Evolutionary conservation across 768 basidiomycete genomes (phyloP), one percentile per base, ranked within the genome.

Genomic region (Pleurotus eryngii): DNA sequence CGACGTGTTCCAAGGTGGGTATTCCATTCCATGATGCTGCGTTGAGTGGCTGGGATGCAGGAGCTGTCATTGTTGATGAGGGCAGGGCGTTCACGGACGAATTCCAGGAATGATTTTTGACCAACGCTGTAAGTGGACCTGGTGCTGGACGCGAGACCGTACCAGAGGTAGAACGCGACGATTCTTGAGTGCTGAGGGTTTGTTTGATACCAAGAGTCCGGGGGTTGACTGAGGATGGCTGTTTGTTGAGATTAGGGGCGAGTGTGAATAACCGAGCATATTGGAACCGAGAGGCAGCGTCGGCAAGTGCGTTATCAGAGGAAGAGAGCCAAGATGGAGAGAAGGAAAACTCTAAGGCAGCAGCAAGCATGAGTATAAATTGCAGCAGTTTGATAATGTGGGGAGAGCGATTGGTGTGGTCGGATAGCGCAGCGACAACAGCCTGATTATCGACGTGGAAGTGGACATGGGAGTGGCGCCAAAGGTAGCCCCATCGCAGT

Each of bases 361-460:
- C 57, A 37, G 66, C 59, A 5, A 67, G 51, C 58, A 63, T 59
- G 14, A 51, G 55, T 15, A 68, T 57, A 15, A 48, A 35, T 30
- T 51, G 58, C 2, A 65, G 17, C 7, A 68, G 37, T 1, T 49
- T 9, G 59, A 64, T 64, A 1, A 63, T 57, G 1, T 46, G 57
- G 14, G 22, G 35, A 9, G 57, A 64, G 55, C 1, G 49, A 58
- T 7, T 42, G 62, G 15, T 68, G 62, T 1, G 66, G 17, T 66
- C 59, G 47, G 30, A 35, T 35, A 35, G 30, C 2, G 30, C 30
- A 35, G 30, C 30, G 2, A 35, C 30, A 9, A 35, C 30, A 8
- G 30, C 30, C 30, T 35, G 30, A 40, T 73, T 74, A 53, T 72
- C 70, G 35, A 61, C 48, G 27, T 66, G 63, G 59, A 72, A 73